Evolutionary conservation across 768 basidiomycete genomes (phyloP), one percentile per base, ranked within the genome.

Genomic region (Mycena galericulata): DNA sequence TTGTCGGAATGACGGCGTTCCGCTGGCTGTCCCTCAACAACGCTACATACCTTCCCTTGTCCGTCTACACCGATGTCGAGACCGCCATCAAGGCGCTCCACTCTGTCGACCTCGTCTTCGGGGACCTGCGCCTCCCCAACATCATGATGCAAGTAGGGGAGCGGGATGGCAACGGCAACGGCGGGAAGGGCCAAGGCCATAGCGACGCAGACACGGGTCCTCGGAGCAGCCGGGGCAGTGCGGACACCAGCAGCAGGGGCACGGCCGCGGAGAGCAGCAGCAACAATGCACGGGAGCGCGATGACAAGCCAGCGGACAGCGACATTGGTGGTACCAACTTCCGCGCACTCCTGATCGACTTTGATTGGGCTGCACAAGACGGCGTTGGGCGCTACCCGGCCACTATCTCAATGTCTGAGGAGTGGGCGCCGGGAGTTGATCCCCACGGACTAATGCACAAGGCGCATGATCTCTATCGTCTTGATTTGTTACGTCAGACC

Each of bases 381-480:
- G 62, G 54, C 15, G 43, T 46, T 49, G 62, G 62, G 17, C 51
- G 62, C 41, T 64, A 64, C 54, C 62, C 62, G 22, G 53, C 62
- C 18, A 55, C 53, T 24, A 55, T 64, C 43, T 64, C 62, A 30
- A 38, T 11, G 2, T 47, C 45, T 3, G 34, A n/a, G 4, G 53
- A 36, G 3, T 64, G 41, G 43, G n/a, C 41, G 24, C 62, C 62
- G 4, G 38, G 11, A 17, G 62, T 64, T 36, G 15, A 12, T 1
- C 45, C 53, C 15, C 29, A 55, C 24, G 62, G 53, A 20, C 15
- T 64, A 79, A 36, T 36, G 34, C 8, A 36, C 34, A 36, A 36
- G 14, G 34, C 8, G 14, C 34, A 36, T 36, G 34, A 36, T 36
- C 14, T 36, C 8, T 36, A 7, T 14, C 34, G 8, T 14, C 34